Conservation (phyloP, 192 early-diverging fungal genomes). For the Diversispora eburnea region DNA sequence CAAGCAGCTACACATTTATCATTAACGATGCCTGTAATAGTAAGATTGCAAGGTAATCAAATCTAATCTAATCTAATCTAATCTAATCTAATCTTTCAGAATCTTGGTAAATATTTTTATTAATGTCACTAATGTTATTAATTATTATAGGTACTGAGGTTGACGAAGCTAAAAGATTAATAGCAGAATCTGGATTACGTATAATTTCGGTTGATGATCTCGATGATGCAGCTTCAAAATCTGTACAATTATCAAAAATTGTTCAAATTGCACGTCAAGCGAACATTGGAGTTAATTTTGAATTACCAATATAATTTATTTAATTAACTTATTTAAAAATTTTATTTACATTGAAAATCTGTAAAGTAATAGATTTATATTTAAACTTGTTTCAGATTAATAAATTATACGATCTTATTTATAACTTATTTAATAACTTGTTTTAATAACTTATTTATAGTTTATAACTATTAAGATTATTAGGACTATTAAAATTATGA, state of each 20-base stretch:
- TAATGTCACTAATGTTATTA: not conserved
- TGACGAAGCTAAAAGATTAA: slow-evolving; percentile 87
- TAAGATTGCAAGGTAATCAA: slow-evolving; percentile 92
- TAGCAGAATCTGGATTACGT: slow-evolving; percentile 84
- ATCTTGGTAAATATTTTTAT: not conserved
- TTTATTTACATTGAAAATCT: not conserved
- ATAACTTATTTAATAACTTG: too few relatives aligned
- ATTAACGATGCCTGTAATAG: slow-evolving; percentile 91
- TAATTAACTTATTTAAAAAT: not conserved
- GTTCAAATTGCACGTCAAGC: slow-evolving; percentile 73
- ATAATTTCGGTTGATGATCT: slow-evolving; percentile 94
- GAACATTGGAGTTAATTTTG: slow-evolving; percentile 70
- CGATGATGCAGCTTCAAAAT: slow-evolving; percentile 90
- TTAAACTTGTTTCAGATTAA: too few relatives aligned
- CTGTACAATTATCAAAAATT: slow-evolving; percentile 81
- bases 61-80: too few relatives aligned
- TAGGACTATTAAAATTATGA: too few relatives aligned
- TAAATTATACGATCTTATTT: too few relatives aligned
- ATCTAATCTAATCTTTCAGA: too few relatives aligned
- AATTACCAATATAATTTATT: slow-evolving; percentile 42
- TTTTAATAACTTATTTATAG: too few relatives aligned
- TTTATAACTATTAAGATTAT: too few relatives aligned
- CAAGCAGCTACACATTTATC: slow-evolving; percentile 87
- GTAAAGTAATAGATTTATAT: too few relatives aligned
- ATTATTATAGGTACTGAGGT: slow-evolving; percentile 62